Evolutionary conservation across 2,329 filamentous ascomycete species (phyloP).

Genomic region (Curvularia sp.): DNA sequence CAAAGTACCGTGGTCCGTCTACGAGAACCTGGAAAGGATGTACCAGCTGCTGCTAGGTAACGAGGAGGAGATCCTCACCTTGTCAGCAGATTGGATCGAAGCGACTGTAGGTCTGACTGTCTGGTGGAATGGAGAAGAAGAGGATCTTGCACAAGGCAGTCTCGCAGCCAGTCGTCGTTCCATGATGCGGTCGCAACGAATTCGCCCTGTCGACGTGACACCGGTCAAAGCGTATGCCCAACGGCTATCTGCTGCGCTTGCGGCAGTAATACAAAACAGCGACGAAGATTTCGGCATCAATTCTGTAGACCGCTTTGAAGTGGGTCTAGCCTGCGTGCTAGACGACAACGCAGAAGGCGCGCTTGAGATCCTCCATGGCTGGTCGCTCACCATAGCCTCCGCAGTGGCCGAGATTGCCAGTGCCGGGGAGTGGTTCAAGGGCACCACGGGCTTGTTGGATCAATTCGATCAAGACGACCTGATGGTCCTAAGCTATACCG

Average conservation of each 20-base stretch:
- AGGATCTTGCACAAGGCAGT: constrained; percentile 53
- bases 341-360: constrained; percentile 82
- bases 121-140: constrained; percentile 87
- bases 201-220: constrained; percentile 59
- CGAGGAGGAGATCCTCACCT: constrained; percentile 74
- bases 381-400: constrained; percentile 81
- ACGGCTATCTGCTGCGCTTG: constrained; percentile 74
- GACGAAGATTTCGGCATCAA: constrained; percentile 76
- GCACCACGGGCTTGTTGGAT: constrained; percentile 61
- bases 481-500: constrained; percentile 74
- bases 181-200: constrained; percentile 50
- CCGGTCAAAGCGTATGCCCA: constrained; percentile 74
- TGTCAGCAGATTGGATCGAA: constrained; percentile 90
- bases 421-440: constrained; percentile 81
- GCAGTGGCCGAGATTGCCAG: constrained; percentile 84
- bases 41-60: constrained; percentile 84
- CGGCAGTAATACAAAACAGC: constrained; percentile 68
- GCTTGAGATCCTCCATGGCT: constrained; percentile 74
- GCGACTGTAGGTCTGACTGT: constrained; percentile 81
- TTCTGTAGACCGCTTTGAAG: constrained; percentile 75
- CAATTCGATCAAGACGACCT: constrained; percentile 84
- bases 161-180: constrained; percentile 56
- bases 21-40: constrained; percentile 80
- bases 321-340: constrained; percentile 81
- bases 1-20: constrained; percentile 87